Base-by-base conservation (phyloP, 805 yeast species). In the Candida sithepensis region DNA sequence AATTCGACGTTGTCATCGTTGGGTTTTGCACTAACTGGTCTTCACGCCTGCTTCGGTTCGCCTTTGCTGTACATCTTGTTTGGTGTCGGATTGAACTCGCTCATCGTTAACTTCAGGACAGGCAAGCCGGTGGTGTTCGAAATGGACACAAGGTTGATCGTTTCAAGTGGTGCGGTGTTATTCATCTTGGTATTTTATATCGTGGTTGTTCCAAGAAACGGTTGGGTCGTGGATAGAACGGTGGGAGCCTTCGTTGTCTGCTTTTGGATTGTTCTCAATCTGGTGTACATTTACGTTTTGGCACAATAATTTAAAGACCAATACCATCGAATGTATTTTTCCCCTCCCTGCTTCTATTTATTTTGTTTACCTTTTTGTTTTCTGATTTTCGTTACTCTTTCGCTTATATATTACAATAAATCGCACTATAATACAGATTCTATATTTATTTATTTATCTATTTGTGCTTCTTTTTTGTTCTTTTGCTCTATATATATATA, bases 1-100 rank as follows among this genome's bases (percentile, higher is more conserved):
- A 77, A 78, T 51, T 56, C 70, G 2, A 73, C 81, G 8, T 60
- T 78, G 13, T 57, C 70, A 2, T 60, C 60, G 2, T 44, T 65
- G 8, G 71, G 69, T 0, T 48, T 63, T 12, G 71, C 79, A 7
- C 55, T 71, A 8, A 71, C 71, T 10, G 82, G 82, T 0, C 59
- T 78, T 8, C 74, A 74, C 52, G 72, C 83, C 0, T 77, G 82
- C 52, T 66, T 78, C 47, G 83, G 84, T 1, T 74, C 83, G 1
- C 81, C 82, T 0, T 60, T 78, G 13, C 55, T 78, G 13, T 67
- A 75, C 39, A 70, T 75, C 8, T 60, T 78, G 49, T 58, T 77
- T 18, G 84, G 83, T 1, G 65, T 78, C 19, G 84, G 84, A 0
- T 55, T 71, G 13, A 77, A 76, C 56, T 74, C 79, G 2, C 51